Percentiles rank a stretch among this genome's conserved stretches.
phyloP scores from a whole-genome alignment of 495 filamentous ascomycete genomes.

The Staphylotrichum tortipilum region DNA sequence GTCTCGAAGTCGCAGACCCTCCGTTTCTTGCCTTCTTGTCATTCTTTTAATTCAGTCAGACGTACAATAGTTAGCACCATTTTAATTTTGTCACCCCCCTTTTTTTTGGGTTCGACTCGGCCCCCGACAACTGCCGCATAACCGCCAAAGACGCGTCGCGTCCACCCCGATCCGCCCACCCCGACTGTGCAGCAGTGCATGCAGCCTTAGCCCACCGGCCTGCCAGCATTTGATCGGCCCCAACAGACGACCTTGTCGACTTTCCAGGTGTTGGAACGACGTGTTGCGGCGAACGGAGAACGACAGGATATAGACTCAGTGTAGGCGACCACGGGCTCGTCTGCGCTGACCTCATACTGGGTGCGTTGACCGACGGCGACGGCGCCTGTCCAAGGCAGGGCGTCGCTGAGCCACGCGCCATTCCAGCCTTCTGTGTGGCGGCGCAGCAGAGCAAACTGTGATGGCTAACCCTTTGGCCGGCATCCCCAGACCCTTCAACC shows the following conservation, averaged over 20 bases:
- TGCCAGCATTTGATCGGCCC: too few species aligned
- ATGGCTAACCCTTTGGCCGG: too few species aligned
- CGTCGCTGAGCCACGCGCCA: conserved; percentile 7
- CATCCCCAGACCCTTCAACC: conserved; percentile 27
- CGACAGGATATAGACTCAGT: conserved; percentile 37
- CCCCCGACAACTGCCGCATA: conserved; percentile 8
- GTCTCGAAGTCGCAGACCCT: conserved; percentile 13
- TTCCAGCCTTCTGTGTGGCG: too few species aligned
- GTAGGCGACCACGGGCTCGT: conserved; percentile 46
- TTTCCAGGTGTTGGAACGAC: too few species aligned
- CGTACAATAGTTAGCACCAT: conserved; percentile 14
- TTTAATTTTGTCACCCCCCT: conserved; percentile 18
- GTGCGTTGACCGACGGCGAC: conserved; percentile 27
- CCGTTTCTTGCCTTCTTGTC: conserved; percentile 26
- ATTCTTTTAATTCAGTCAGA: conserved; percentile 24
- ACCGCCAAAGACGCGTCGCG: conserved; percentile 35
- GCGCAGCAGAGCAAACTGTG: too few species aligned
- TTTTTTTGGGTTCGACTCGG: conserved; percentile 15
- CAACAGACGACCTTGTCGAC: too few species aligned
- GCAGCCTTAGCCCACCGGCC: too few species aligned
- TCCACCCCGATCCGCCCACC: conserved; percentile 12
- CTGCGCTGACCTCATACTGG: conserved; percentile 47
- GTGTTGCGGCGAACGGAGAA: conserved; percentile 3
- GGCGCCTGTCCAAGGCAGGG: too few species aligned
- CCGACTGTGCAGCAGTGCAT: too few species aligned